Base-by-base conservation (phyloP, 805 yeast species). In the Saturnispora diversa region DNA sequence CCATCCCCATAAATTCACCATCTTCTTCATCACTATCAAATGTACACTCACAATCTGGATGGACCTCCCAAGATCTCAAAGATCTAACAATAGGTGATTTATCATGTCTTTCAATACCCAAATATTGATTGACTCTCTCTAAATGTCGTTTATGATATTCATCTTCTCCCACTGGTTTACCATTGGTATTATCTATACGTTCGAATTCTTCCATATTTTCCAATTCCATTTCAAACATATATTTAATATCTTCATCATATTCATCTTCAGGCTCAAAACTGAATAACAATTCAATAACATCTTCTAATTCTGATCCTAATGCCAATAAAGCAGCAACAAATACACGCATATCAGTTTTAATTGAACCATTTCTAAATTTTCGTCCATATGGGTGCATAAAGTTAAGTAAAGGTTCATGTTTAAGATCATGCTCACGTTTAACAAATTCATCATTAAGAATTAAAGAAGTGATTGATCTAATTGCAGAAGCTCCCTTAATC, bases 351-450 rank as follows among this genome's bases (percentile, higher is more conserved):
- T 78, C 84, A 4, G 74, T 68, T 50, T 60, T 65, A 23, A 80
- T 54, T 0, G 81, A 68, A 3, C 90, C 88, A 38, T 70, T 69
- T 16, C 78, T 75, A 16, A 68, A 56, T 41, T 74, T 70, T 45
- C 88, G 63, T 1, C 80, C 83, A 59, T 75, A 70, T 2, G 88
- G 87, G 16, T 79, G 75, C 66, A 76, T 67, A 52, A 77, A 81
- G 40, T 75, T 68, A 27, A 71, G 56, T 19, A 81, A 62, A 8
- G 84, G 67, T 49, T 76, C 77, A 49, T 75, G 77, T 39, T 67
- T 60, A 20, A 78, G 60, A 53, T 82, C 92, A 50, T 77, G 80
- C 15, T 51, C 51, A 39, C 73, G 55, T 15, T 50, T 50, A 0
- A 56, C 60, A 16, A 65, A 56, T 40, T 71, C 66, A 32, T 68